Evolutionary conservation across 1,284 basidiomycete species (phyloP).

Genomic region (Ceratobasidium sp.): DNA sequence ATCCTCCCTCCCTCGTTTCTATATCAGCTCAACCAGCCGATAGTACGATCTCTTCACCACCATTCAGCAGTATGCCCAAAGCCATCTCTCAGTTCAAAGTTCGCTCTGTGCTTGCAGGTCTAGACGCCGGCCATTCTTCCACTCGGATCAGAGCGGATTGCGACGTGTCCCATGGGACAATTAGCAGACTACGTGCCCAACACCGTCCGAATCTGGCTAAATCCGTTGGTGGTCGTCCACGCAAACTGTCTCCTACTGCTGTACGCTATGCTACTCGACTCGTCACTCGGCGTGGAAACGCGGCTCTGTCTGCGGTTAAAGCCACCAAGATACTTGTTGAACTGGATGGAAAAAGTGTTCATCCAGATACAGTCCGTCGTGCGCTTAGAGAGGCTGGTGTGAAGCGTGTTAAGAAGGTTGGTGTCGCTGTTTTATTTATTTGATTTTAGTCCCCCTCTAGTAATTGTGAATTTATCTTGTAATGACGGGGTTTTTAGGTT

Average conservation of each 20-base stretch:
- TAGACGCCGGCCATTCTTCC: not conserved
- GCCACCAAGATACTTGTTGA: not conserved
- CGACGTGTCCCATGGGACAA: too few species aligned
- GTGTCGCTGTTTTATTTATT: too few species aligned
- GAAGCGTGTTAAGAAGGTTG: conserved; percentile 8
- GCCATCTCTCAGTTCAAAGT: not conserved
- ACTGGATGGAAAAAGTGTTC: not conserved
- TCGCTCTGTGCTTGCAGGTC: not conserved
- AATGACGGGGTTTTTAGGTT: too few species aligned
- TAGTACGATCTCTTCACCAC: too few species aligned
- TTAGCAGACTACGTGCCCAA: too few species aligned
- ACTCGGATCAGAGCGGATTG: too few species aligned
- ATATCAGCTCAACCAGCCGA: too few species aligned
- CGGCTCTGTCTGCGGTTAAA: not conserved
- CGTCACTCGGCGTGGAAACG: not conserved
- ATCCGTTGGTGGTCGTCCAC: conserved; percentile 4
- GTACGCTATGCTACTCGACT: conserved; percentile 8
- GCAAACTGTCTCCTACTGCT: conserved; percentile 12
- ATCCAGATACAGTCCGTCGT: conserved; percentile 4
- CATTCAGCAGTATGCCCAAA: not conserved
- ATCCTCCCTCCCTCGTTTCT: too few species aligned
- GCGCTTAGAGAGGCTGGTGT: conserved; percentile 16
- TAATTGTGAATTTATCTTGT: too few species aligned
- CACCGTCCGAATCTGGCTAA: not conserved
- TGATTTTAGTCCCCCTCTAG: too few species aligned